Conservation (phyloP, 495 filamentous ascomycete species). For the Chaetomium fimeti region DNA sequence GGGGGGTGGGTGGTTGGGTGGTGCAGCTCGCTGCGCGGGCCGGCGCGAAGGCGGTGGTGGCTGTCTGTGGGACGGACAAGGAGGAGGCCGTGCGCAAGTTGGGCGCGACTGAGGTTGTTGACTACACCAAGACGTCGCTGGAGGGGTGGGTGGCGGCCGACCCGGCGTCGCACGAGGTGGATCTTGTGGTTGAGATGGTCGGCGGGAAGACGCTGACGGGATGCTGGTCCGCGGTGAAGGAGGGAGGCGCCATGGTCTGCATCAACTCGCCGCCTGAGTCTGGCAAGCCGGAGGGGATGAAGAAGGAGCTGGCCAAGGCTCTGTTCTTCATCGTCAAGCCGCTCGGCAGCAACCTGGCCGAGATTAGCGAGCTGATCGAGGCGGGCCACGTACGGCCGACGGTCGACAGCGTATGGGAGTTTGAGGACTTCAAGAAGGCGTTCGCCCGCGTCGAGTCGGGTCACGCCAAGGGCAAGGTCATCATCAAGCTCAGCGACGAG, state of each 20-base stretch:
- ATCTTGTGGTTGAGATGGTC: slow-evolving; percentile 64
- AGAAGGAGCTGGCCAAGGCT: slow-evolving; percentile 35
- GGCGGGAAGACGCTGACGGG: slow-evolving; percentile 48
- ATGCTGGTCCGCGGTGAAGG: slow-evolving; percentile 58
- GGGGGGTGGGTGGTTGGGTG: slow-evolving; percentile 57
- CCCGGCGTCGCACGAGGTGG: slow-evolving; percentile 51
- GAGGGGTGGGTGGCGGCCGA: slow-evolving; percentile 49
- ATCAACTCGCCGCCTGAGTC: slow-evolving; percentile 51
- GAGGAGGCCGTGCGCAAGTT: slow-evolving; percentile 53
- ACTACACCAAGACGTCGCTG: slow-evolving; percentile 57
- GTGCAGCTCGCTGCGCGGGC: slow-evolving; percentile 53
- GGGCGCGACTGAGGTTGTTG: slow-evolving; percentile 67
- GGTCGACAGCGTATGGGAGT: slow-evolving; percentile 60
- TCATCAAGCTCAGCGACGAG: slow-evolving; percentile 48
- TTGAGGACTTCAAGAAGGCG: slow-evolving; percentile 61
- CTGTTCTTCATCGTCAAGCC: slow-evolving; percentile 53
- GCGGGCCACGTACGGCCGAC: slow-evolving; percentile 61
- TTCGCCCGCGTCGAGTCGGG: slow-evolving; percentile 62
- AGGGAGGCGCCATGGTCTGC: slow-evolving; percentile 49
- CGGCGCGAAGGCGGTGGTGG: slow-evolving; percentile 57
- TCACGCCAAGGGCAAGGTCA: slow-evolving; percentile 66
- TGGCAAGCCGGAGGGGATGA: slow-evolving; percentile 39
- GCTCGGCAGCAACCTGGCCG: slow-evolving; percentile 60
- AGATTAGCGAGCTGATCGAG: slow-evolving; percentile 59
- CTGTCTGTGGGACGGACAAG: slow-evolving; percentile 59